Percentiles rank a stretch among this genome's conserved stretches.
These are phyloP conservation scores for Hypsizygus marmoreus DNA, from an alignment of 768 basidiomycete species.

Conservation along the genomic window DNA sequence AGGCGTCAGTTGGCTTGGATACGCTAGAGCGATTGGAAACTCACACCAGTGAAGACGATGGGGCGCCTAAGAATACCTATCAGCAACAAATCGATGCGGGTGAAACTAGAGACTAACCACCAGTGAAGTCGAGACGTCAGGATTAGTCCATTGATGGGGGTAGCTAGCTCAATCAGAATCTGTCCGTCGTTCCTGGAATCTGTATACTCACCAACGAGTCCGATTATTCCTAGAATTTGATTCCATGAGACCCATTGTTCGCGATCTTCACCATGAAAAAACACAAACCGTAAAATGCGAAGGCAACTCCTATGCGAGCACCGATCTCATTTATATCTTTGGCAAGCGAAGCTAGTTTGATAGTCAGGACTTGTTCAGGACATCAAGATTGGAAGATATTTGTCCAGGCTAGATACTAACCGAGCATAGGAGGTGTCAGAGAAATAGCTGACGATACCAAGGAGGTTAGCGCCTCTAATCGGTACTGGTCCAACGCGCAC, in stretches of 20 bases:
- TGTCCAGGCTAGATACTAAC: no score
- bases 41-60: conserved; percentile 15
- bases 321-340: conserved; percentile 47
- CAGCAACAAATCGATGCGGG: not conserved
- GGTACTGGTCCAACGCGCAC: conserved; percentile 20
- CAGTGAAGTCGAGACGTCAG: conserved; percentile 7
- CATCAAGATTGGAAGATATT: not conserved
- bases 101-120: conserved; percentile 8
- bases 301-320: conserved; percentile 47
- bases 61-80: conserved; percentile 9
- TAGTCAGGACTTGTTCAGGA: not conserved
- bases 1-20: not conserved
- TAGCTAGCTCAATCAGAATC: not conserved
- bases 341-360: conserved; percentile 31
- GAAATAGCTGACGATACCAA: conserved; percentile 10
- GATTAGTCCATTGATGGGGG: conserved; percentile 2
- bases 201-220: conserved; percentile 6
- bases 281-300: conserved; percentile 40
- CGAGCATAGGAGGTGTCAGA: conserved; percentile 30
- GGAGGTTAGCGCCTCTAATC: not conserved
- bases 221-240: conserved; percentile 5
- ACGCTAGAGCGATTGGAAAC: not conserved
- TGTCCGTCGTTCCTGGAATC: no score
- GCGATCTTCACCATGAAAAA: not conserved
- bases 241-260: not conserved